Conservation (phyloP, 2,329 filamentous ascomycete species). For the Trichoderma sp. region DNA sequence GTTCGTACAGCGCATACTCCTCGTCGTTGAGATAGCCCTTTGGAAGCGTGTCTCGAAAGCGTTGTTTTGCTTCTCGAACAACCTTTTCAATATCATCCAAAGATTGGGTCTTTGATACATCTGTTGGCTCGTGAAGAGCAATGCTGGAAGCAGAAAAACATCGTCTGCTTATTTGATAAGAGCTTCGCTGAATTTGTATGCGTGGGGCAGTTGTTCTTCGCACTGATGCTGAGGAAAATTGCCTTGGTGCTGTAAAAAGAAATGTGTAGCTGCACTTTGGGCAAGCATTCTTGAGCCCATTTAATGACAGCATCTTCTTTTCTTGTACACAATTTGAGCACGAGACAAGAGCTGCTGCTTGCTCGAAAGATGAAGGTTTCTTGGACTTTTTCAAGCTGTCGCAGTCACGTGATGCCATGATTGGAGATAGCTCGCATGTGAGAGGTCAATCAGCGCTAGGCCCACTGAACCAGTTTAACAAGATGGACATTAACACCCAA, state of each 20-base stretch:
- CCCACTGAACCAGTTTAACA: background rate
- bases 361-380: background rate
- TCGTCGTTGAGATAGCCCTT: constrained; percentile 65
- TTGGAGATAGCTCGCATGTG: constrained; percentile 20
- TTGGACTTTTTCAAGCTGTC: constrained; percentile 28
- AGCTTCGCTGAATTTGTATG: constrained; percentile 25
- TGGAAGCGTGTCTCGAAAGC: constrained; percentile 75
- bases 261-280: constrained; percentile 29
- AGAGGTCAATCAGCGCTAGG: constrained; percentile 20
- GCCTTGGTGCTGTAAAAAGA: constrained; percentile 21
- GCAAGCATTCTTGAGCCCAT: constrained; percentile 35
- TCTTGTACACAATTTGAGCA: constrained; percentile 24
- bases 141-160: constrained; percentile 32
- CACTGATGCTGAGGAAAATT: constrained; percentile 24
- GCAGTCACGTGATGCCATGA: constrained; percentile 31
- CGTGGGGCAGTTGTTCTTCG: constrained; percentile 23
- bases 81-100: constrained; percentile 54
- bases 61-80: constrained; percentile 69
- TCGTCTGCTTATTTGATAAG: constrained; percentile 26
- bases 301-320: constrained; percentile 36
- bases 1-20: constrained; percentile 73
- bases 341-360: constrained; percentile 16
- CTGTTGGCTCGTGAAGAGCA: constrained; percentile 25
- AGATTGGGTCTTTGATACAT: background rate
- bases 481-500: background rate